phyloP scores from a whole-genome alignment of 2,329 filamentous ascomycete species.

The Leptographium lundbergii region DNA sequence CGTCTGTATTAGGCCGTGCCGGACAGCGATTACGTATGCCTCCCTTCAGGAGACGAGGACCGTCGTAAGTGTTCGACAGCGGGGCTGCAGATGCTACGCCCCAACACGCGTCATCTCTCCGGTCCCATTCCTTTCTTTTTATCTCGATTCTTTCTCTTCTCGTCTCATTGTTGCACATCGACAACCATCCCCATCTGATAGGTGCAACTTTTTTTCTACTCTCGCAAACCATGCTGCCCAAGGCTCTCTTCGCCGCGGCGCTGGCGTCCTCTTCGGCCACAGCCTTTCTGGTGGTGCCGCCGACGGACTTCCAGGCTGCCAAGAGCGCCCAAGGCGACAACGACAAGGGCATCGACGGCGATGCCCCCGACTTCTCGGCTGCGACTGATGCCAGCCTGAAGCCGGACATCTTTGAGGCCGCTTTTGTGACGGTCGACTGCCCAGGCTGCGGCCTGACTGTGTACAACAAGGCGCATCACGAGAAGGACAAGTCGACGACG shows the following conservation, averaged over 20 bases:
- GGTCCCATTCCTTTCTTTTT: background rate
- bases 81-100: background rate
- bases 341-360: background rate
- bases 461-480: background rate
- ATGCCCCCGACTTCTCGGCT: background rate
- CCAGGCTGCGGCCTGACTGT: slow-evolving; percentile 32
- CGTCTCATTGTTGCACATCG: background rate
- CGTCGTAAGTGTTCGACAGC: slow-evolving; percentile 1
- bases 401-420: background rate
- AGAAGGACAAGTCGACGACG: slow-evolving; percentile 13
- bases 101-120: background rate
- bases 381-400: background rate
- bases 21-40: slow-evolving; percentile 8
- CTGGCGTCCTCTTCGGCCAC: slow-evolving; percentile 22
- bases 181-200: background rate
- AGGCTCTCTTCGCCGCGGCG: slow-evolving; percentile 32
- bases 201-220: background rate
- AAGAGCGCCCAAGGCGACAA: slow-evolving; percentile 4
- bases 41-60: background rate
- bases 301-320: slow-evolving; percentile 25
- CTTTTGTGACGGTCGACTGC: slow-evolving; percentile 31
- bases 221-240: slow-evolving; percentile 20
- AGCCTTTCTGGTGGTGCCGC: slow-evolving; percentile 43
- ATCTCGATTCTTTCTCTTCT: background rate
- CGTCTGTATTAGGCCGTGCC: background rate